phyloP scores from a whole-genome alignment of 2,329 filamentous ascomycete genomes.

The Sclerotinia trifoliorum region DNA sequence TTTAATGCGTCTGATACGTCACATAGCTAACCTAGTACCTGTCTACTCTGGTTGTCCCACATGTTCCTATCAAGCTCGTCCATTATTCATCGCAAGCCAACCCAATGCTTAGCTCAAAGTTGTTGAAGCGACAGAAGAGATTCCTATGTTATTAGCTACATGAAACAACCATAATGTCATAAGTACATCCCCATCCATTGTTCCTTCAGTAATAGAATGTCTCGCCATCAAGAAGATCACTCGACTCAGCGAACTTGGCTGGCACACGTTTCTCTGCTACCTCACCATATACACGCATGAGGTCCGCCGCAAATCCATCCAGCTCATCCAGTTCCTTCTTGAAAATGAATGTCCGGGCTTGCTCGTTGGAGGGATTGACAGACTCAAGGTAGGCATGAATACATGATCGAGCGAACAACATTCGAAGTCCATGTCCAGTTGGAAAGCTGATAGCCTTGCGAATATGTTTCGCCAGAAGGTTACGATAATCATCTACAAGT shows the following conservation, averaged over 20 bases:
- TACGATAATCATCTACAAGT: background rate
- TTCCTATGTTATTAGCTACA: background rate
- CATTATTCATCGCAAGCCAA: background rate
- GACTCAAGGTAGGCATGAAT: background rate
- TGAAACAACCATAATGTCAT: background rate
- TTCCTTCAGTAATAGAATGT: background rate
- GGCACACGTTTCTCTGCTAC: background rate
- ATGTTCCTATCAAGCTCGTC: background rate
- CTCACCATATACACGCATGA: conserved; percentile 15
- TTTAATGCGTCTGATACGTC: background rate
- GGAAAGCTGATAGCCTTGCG: background rate
- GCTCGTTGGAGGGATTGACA: background rate
- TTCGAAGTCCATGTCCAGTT: background rate
- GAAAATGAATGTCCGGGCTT: conserved; percentile 12
- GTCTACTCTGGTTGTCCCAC: no score
- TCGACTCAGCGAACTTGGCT: background rate
- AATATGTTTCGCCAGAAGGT: background rate
- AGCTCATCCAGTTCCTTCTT: conserved; percentile 23
- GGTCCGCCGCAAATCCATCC: conserved; percentile 23
- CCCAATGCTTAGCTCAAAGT: background rate
- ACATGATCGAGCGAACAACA: background rate
- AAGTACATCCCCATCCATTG: background rate
- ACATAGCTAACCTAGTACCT: background rate
- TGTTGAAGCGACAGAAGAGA: background rate
- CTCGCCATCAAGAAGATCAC: background rate